phyloP scores from a whole-genome alignment of 2,329 filamentous ascomycete species.

The Cadophora sp. region DNA sequence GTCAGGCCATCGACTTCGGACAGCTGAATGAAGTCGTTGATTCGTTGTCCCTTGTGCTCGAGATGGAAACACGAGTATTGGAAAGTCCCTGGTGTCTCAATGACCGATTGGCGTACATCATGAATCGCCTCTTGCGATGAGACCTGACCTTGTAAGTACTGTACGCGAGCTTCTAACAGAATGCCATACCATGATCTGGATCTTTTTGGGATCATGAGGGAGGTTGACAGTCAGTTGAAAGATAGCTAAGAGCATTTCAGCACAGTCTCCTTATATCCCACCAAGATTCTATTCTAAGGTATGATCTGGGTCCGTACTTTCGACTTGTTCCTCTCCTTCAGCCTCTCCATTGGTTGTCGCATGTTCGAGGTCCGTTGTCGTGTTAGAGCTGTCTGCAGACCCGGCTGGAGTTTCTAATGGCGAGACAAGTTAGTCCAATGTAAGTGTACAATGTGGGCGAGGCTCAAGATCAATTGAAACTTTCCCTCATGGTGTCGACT shows the following conservation, averaged over 20 bases:
- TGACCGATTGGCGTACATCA: conserved; percentile 94
- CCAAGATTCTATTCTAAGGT: not conserved
- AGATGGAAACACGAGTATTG: conserved; percentile 99
- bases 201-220: conserved; percentile 78
- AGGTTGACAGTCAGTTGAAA: conserved; percentile 77
- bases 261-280: conserved; percentile 3
- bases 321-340: conserved; percentile 38
- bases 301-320: conserved; percentile 39
- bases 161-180: conserved; percentile 20
- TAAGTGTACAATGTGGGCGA: not conserved
- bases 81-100: conserved; percentile 90
- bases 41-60: conserved; percentile 83
- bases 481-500: not conserved
- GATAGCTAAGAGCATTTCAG: conserved; percentile 51
- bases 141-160: conserved; percentile 61
- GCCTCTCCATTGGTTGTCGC: conserved; percentile 38
- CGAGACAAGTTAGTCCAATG: conserved; percentile 18
- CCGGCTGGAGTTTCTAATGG: conserved; percentile 32
- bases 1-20: conserved; percentile 85
- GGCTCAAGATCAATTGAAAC: not conserved
- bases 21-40: conserved; percentile 95
- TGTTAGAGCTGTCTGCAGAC: conserved; percentile 30
- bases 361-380: conserved; percentile 32
- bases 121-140: conserved; percentile 95
- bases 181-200: conserved; percentile 80